Base-by-base conservation (phyloP, 129 eudicot genomes). In the Calendula officinalis region DNA sequence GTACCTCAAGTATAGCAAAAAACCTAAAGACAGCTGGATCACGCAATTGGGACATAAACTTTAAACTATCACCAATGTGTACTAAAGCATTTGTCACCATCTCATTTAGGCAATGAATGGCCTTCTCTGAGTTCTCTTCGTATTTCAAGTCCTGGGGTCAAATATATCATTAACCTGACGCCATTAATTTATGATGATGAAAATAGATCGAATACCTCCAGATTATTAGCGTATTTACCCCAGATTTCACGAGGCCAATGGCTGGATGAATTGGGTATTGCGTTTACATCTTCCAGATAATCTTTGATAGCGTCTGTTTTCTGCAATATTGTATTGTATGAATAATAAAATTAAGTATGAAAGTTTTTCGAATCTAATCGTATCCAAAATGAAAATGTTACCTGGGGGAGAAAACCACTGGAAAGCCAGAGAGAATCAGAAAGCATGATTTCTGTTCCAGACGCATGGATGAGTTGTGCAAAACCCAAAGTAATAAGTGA, bases 221-320 rank as follows among this genome's bases (percentile, higher is more conserved):
- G 91, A 72, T 88, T 88, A 76, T 77, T 74, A 60, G 75, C 96
- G 81, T 91, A 91, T 91, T 91, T 91, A 79, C 95, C 77, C 98
- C 98, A 91, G 45, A 88, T 91, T 55, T 91, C 73, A 10, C 96
- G 89, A 74, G 98, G 98, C 98, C 98, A 91, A 78, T 79, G 83
- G 96, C 88, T 87, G n/a, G 89, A 96, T 11, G 95, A 81, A 76
- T 91, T 91, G 32, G 94, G 96, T 58, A 87, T 85, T 80, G 88
- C 98, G 48, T 85, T 83, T 66, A 91, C 88, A 69, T 91, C 98
- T 80, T 91, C 98, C 60, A 91, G 69, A 70, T 83, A 91, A 79
- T 91, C 96, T 64, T 86, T 79, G 17, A 91, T 91, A 35, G 87
- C 81, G 62, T 91, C 83, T 66, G 91, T 74, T 83, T 91, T 91